These are phyloP conservation scores for Selenicereus undatus DNA, from an alignment of 148 eudicot genomes.

Conservation along the genomic window DNA sequence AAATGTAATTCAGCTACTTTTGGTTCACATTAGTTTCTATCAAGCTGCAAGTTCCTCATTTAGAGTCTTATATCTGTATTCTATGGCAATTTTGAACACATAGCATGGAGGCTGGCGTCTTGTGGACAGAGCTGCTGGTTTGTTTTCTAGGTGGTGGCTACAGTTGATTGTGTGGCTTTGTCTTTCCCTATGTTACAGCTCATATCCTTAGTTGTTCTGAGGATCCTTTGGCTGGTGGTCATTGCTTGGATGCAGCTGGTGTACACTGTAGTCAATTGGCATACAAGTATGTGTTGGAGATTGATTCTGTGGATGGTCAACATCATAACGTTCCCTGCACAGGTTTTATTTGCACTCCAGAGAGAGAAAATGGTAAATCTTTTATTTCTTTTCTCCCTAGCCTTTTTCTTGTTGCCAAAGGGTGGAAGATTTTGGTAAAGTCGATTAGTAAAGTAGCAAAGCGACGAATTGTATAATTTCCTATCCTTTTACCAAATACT, in stretches of 20 bases:
- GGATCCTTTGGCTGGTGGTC: slow-evolving; percentile 38
- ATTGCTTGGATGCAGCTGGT: slow-evolving; percentile 57
- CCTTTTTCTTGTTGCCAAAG: neutral
- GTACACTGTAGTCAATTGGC: slow-evolving; percentile 39
- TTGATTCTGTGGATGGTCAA: slow-evolving; percentile 34
- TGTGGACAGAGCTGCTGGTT: neutral
- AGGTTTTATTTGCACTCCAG: slow-evolving; percentile 53
- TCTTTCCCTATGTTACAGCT: slow-evolving; percentile 31
- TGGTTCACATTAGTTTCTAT: neutral
- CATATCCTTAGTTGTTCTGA: slow-evolving; percentile 31
- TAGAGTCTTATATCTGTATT: slow-evolving; percentile 3
- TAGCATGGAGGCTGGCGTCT: neutral
- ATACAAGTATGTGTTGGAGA: slow-evolving; percentile 42
- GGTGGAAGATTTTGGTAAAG: neutral
- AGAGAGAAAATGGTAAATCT: slow-evolving; percentile 59
- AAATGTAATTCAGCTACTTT: neutral
- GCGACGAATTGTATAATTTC: neutral
- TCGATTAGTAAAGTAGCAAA: neutral
- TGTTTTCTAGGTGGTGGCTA: slow-evolving; percentile 19
- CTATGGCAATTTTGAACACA: neutral
- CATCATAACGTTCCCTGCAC: slow-evolving; percentile 53
- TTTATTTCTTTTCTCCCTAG: neutral
- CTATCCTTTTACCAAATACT: neutral
- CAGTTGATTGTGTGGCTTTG: slow-evolving; percentile 27
- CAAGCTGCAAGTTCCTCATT: neutral